Conservation (phyloP, 257 asterid genomes). For the Ligustrum vulgare region DNA sequence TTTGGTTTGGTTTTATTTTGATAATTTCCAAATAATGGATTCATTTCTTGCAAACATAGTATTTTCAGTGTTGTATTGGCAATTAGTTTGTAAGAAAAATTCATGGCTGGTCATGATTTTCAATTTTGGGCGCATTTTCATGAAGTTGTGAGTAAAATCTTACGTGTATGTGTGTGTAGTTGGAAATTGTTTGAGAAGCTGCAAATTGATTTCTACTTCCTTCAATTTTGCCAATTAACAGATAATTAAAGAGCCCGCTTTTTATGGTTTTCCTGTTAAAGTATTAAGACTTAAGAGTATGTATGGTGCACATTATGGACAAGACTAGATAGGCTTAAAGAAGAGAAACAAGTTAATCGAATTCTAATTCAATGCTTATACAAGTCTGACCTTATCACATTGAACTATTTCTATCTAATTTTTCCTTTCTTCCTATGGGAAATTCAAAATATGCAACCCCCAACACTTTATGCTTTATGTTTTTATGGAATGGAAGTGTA, state of each 20-base stretch:
- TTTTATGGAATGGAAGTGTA: background rate
- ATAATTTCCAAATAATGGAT: background rate
- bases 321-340: background rate
- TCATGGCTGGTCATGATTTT: background rate
- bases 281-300: background rate
- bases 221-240: background rate
- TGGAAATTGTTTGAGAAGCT: background rate
- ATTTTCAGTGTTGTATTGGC: constrained; percentile 4
- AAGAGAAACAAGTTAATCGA: background rate
- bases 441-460: background rate
- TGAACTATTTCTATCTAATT: background rate
- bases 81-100: background rate
- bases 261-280: background rate
- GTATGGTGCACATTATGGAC: background rate
- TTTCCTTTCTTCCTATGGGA: background rate
- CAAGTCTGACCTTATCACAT: background rate
- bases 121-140: background rate
- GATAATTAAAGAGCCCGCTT: background rate
- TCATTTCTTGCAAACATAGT: background rate
- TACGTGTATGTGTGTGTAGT: background rate
- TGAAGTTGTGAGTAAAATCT: background rate
- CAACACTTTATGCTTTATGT: background rate
- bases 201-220: background rate
- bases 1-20: background rate
- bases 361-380: too few species aligned